Evolutionary conservation across 768 basidiomycete species (phyloP), one percentile per base, ranked within the genome.

Genomic region (Aureoboletus auriporus): DNA sequence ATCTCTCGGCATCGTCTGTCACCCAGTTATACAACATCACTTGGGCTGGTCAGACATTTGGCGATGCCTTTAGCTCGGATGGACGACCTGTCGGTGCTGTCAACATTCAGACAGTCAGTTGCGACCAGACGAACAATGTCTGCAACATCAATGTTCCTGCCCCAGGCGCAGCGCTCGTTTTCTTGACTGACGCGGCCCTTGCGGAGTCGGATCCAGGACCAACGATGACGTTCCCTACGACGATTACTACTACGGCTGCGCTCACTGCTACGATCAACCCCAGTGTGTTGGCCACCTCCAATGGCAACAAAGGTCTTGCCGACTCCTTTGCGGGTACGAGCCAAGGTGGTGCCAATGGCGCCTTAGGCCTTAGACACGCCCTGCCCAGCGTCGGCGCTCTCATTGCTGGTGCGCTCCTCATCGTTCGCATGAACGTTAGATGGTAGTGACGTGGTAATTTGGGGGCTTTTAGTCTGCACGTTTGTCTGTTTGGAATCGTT

Each of bases 1-100:
- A 84, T 57, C 71, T 86, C 26, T 50, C 58, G 0, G 83, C 86
- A 0, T 58, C 70, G 0, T 76, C 77, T 1, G 81, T 87, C 4
- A 69, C 78, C 1, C 76, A 80, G 49, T 83, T 79, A 59, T 72
- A 69, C 44, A 82, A 86, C 58, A 79, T 89, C 49, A 83, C 80
- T 0, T 91, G 89, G 87, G 89, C 84, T 4, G 80, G 81, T 6
- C 89, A 87, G 70, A 86, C 84, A 0, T 78, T 82, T 39, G 84
- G 83, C 7, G 74, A 72, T 36, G 69, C 71, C 20, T 83, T 84
- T 55, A 69, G 77, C 47, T 81, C 79, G 1, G 87, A 92, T 57
- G 89, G 89, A 1, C 77, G 82, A 39, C 75, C 82, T 26, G 69
- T 70, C 39, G 86, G 86, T 39, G 57, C 63, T 0, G 70, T 80